A percentile compares a stretch with the other conserved stretches of the same genome.
Conservation (phyloP, 75 land plant genomes). For the Cupressus sempervirens region DNA sequence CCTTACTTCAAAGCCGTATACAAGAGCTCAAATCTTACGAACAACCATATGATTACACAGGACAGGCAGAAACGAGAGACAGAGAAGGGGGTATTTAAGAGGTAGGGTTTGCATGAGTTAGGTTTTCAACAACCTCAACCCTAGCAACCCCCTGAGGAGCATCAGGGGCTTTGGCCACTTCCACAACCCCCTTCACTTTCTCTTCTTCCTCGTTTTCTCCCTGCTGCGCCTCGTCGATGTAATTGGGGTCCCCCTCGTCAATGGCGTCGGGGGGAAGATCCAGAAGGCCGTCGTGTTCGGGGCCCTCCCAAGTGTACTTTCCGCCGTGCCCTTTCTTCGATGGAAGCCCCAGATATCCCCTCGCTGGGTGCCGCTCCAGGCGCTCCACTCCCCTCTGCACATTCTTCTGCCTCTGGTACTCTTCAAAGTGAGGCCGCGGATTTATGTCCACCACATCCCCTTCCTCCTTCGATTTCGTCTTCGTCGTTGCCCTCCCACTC, state of each 20-base stretch:
- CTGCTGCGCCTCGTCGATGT: conserved; percentile 43
- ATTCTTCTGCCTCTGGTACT: conserved; percentile 43
- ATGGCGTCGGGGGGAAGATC: conserved; percentile 35
- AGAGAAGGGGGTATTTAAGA: not conserved
- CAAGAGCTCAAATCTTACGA: not conserved
- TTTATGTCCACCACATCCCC: conserved; percentile 16
- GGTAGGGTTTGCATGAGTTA: not conserved
- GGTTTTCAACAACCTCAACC: conserved; percentile 17
- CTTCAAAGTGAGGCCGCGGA: conserved; percentile 22
- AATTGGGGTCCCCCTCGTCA: conserved; percentile 66
- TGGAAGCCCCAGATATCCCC: conserved; percentile 29
- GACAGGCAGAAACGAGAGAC: not conserved
- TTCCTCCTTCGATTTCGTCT: conserved; percentile 29
- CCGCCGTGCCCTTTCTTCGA: conserved; percentile 77
- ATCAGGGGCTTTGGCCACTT: conserved; percentile 43
- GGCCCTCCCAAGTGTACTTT: conserved; percentile 82
- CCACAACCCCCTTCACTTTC: conserved; percentile 19
- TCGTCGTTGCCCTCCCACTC: not conserved
- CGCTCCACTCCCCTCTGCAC: conserved; percentile 52
- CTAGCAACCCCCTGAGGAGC: conserved; percentile 37
- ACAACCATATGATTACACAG: not conserved
- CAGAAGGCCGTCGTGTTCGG: conserved; percentile 29
- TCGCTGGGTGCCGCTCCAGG: conserved; percentile 56
- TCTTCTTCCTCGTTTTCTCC: conserved; percentile 25
- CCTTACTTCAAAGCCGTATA: not conserved